Base-by-base conservation (phyloP, 441 rosid genomes). In the Erodium moschatum region DNA sequence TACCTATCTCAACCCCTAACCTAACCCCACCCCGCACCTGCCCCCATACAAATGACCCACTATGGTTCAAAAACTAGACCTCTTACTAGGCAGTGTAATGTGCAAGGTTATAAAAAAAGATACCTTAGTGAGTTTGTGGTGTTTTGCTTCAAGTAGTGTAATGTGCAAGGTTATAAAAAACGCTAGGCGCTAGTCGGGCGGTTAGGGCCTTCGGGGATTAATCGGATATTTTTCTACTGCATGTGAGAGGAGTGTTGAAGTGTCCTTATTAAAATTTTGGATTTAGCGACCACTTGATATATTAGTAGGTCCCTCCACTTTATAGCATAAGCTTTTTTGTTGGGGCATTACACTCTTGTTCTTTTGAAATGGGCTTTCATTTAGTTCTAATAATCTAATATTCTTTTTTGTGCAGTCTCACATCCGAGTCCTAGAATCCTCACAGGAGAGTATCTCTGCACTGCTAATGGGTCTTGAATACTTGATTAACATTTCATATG, bases 401-500 rank as follows among this genome's bases (percentile, higher is more conserved):
- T 8, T 42, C 11, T 42, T 42, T 42, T 21, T n/a, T 46, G 0
- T 50, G 81, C 92, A 96, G 99, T 81, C 73, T 78, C 99, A 96
- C 76, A 96, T 96, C 70, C 83, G 88, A 52, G 93, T 90, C 66
- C 79, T 96, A 69, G 99, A 92, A 80, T 76, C 89, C 65, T 20
- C 86, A 1, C 97, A 82, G 70, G 99, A 96, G 66, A 80, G 79
- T 80, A 78, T 88, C 9, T 56, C 87, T 80, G 79, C 84, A 24
- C 78, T 92, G 77, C 81, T 90, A 56, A 40, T 78, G 79, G 99
- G 98, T 78, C 97, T 92, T 60, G 98, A 92, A 65, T 96, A 96
- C 83, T 84, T 96, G 64, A 87, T 91, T 70, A 88, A 79, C 73
- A 89, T 92, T 64, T 96, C 98, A 54, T 96, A 91, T 79, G 98